Percentiles rank a stretch among this genome's conserved stretches.
These are phyloP conservation scores for Mycena pura DNA, from an alignment of 768 basidiomycete species.

Conservation along the genomic window DNA sequence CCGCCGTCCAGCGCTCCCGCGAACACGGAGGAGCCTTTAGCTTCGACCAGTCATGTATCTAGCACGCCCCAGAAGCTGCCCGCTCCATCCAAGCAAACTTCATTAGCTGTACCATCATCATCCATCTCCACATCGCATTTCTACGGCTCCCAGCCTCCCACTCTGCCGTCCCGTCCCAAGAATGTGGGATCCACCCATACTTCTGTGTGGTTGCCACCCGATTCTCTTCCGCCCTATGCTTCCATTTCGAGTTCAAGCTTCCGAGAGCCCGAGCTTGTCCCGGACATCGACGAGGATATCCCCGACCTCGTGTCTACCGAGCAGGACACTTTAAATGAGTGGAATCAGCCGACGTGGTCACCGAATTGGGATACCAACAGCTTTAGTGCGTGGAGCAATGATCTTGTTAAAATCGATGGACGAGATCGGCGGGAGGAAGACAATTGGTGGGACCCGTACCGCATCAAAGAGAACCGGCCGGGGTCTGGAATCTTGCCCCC, in stretches of 20 bases:
- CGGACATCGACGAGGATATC: constrained; percentile 45
- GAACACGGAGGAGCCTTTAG: constrained; percentile 23
- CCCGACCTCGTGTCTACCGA: constrained; percentile 50
- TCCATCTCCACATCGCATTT: constrained; percentile 29
- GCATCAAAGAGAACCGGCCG: constrained; percentile 57
- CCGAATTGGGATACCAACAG: background rate
- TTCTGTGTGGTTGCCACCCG: constrained; percentile 35
- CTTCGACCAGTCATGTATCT: constrained; percentile 18
- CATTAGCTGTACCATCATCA: constrained; percentile 13
- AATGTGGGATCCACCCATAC: constrained; percentile 54
- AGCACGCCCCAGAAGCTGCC: constrained; percentile 7
- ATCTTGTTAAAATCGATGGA: constrained; percentile 60
- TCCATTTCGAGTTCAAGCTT: constrained; percentile 42
- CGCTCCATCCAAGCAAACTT: background rate
- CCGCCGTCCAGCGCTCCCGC: constrained; percentile 52
- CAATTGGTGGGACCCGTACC: constrained; percentile 71
- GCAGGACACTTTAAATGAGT: too few species aligned
- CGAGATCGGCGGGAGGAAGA: constrained; percentile 65
- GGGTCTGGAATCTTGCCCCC: constrained; percentile 77
- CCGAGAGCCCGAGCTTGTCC: constrained; percentile 64
- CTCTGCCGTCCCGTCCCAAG: constrained; percentile 46
- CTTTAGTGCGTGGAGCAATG: constrained; percentile 18
- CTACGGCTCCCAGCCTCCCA: constrained; percentile 46
- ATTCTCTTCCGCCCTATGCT: constrained; percentile 46
- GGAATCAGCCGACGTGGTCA: too few species aligned